These are phyloP conservation scores for Naganishia sp. DNA, from an alignment of 1,284 basidiomycete genomes.

Conservation along the genomic window DNA sequence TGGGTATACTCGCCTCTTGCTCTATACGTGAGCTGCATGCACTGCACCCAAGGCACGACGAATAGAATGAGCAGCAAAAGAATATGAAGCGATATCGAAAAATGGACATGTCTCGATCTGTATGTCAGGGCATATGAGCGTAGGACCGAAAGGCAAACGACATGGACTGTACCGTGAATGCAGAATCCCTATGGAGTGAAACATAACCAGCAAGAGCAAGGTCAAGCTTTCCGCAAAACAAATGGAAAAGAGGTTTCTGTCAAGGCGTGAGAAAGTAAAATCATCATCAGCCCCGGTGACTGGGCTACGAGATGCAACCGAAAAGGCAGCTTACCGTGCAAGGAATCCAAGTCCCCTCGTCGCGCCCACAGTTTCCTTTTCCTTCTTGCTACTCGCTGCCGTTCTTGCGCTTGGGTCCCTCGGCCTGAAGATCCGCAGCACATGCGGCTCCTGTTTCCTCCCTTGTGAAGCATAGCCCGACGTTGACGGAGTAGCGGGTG, in stretches of 20 bases:
- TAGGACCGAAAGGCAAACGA: neutral
- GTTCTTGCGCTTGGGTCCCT: constrained; percentile 18
- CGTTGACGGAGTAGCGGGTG: neutral
- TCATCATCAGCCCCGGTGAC: no score
- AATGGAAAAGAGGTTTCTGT: constrained; percentile 49
- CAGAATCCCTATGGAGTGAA: constrained; percentile 47
- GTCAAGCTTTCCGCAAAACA: constrained; percentile 52
- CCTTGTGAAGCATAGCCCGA: neutral
- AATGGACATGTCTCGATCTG: constrained; percentile 51
- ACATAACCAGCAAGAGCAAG: constrained; percentile 50
- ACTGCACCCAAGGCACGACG: constrained; percentile 51
- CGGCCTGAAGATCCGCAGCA: constrained; percentile 42
- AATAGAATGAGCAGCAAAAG: constrained; percentile 49
- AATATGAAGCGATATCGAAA: constrained; percentile 49
- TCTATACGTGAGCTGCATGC: constrained; percentile 51
- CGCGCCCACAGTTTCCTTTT: constrained; percentile 36
- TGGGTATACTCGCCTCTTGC: constrained; percentile 40
- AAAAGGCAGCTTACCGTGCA: constrained; percentile 38
- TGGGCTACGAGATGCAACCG: neutral
- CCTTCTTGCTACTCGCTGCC: constrained; percentile 28
- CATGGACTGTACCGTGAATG: constrained; percentile 40
- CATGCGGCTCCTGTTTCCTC: constrained; percentile 29
- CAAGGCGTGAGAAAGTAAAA: neutral
- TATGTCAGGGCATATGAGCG: neutral
- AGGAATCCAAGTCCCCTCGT: constrained; percentile 46